These are phyloP conservation scores for Evernia prunastri DNA, from an alignment of 495 filamentous ascomycete species.

Conservation along the genomic window DNA sequence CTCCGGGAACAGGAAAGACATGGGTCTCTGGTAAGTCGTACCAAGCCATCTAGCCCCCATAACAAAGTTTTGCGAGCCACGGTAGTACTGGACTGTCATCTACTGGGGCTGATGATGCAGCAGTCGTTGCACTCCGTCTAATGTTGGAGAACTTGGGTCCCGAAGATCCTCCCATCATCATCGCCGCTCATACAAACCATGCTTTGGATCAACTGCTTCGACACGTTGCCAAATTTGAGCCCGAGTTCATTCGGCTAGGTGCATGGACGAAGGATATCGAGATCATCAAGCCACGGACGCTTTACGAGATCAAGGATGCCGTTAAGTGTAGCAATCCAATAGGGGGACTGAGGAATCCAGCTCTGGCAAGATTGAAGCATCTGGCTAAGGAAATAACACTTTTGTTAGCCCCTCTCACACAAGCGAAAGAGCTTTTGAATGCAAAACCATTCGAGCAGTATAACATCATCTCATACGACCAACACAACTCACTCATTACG, in stretches of 20 bases:
- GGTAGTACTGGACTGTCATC: no score
- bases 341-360: constrained; percentile 32
- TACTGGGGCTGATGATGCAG: no score
- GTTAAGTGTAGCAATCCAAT: constrained; percentile 25
- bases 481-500: constrained; percentile 54
- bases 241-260: constrained; percentile 71
- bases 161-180: constrained; percentile 63
- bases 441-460: constrained; percentile 45
- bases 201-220: constrained; percentile 79
- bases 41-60: no score
- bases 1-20: constrained; percentile 88
- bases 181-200: constrained; percentile 88
- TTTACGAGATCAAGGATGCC: constrained; percentile 52
- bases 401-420: constrained; percentile 43
- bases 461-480: constrained; percentile 53
- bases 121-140: constrained; percentile 59
- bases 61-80: no score
- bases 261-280: constrained; percentile 60
- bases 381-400: constrained; percentile 41
- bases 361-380: constrained; percentile 38
- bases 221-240: constrained; percentile 58
- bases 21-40: no score
- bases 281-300: constrained; percentile 56
- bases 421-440: constrained; percentile 33
- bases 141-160: constrained; percentile 56